These are phyloP conservation scores for Fusarium haematococcum DNA, from an alignment of 2,329 filamentous ascomycete genomes.

Conservation along the genomic window DNA sequence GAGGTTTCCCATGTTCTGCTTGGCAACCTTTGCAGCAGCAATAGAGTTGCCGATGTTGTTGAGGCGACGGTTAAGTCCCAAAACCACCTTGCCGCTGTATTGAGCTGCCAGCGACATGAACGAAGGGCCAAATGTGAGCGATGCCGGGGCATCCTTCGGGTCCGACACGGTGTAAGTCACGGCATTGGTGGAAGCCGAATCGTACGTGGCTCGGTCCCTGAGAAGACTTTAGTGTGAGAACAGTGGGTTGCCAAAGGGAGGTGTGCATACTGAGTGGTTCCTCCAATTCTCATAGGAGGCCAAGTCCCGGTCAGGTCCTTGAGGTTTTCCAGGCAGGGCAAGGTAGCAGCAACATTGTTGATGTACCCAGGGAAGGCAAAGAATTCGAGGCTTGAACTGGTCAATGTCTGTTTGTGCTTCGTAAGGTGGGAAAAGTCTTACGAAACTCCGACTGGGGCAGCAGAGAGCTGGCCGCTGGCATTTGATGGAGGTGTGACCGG, in stretches of 20 bases:
- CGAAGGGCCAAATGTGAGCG: slow-evolving; percentile 63
- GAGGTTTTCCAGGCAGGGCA: slow-evolving; percentile 64
- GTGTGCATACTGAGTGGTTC: slow-evolving; percentile 60
- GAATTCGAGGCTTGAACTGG: slow-evolving; percentile 60
- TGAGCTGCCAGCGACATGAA: slow-evolving; percentile 62
- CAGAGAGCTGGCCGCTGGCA: slow-evolving; percentile 48
- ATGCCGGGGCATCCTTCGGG: slow-evolving; percentile 59
- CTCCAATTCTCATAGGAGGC: slow-evolving; percentile 68
- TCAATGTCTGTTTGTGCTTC: not conserved
- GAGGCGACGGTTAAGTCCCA: slow-evolving; percentile 66
- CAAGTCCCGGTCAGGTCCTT: slow-evolving; percentile 61
- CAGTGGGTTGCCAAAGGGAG: too few species aligned
- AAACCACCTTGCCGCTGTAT: slow-evolving; percentile 62
- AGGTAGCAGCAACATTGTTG: slow-evolving; percentile 62
- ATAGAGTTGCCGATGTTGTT: slow-evolving; percentile 67
- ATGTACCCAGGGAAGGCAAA: slow-evolving; percentile 68
- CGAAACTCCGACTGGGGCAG: slow-evolving; percentile 60
- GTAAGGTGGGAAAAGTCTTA: slow-evolving; percentile 41
- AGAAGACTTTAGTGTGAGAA: not conserved
- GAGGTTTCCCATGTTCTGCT: slow-evolving; percentile 59
- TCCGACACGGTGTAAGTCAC: slow-evolving; percentile 64
- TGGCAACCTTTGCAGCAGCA: slow-evolving; percentile 60
- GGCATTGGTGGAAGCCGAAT: slow-evolving; percentile 56
- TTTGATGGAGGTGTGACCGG: slow-evolving; percentile 49
- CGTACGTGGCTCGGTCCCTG: slow-evolving; percentile 63